Evolutionary conservation across 2,329 filamentous ascomycete genomes (phyloP).

Genomic region (Clarireedia homoeocarpa): DNA sequence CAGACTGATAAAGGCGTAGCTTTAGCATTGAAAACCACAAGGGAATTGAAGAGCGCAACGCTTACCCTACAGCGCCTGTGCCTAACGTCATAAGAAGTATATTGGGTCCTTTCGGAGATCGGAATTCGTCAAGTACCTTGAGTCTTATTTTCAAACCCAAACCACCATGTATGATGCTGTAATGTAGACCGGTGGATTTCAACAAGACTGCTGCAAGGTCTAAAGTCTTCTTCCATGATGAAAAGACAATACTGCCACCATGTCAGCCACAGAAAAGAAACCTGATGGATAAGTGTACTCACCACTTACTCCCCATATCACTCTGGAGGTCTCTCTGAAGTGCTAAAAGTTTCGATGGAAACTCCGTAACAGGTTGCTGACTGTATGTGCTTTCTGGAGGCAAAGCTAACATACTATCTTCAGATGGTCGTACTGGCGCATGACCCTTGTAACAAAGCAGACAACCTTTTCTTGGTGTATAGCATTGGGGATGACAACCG

Average conservation of each 20-base stretch:
- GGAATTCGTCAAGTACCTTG: conserved; percentile 26
- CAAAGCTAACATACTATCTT: no score
- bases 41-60: not conserved
- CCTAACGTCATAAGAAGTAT: conserved; percentile 42
- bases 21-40: no score
- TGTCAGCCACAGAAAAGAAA: conserved; percentile 17
- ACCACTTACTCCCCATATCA: conserved; percentile 28
- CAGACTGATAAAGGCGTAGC: not conserved
- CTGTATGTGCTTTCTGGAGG: no score
- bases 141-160: no score
- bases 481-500: no score
- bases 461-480: no score
- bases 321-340: conserved; percentile 27
- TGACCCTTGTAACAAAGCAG: no score
- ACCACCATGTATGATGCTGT: conserved; percentile 37
- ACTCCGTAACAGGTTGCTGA: conserved; percentile 34
- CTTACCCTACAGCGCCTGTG: conserved; percentile 43
- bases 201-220: conserved; percentile 30
- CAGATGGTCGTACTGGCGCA: no score
- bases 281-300: conserved; percentile 16
- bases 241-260: conserved; percentile 14
- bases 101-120: conserved; percentile 28
- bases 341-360: conserved; percentile 14
- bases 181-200: conserved; percentile 23
- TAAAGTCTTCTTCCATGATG: conserved; percentile 15